A percentile compares a stretch with the other conserved stretches of the same genome.
Evolutionary conservation across 495 filamentous ascomycete genomes (phyloP).

Genomic region (Trichoderma reesei): DNA sequence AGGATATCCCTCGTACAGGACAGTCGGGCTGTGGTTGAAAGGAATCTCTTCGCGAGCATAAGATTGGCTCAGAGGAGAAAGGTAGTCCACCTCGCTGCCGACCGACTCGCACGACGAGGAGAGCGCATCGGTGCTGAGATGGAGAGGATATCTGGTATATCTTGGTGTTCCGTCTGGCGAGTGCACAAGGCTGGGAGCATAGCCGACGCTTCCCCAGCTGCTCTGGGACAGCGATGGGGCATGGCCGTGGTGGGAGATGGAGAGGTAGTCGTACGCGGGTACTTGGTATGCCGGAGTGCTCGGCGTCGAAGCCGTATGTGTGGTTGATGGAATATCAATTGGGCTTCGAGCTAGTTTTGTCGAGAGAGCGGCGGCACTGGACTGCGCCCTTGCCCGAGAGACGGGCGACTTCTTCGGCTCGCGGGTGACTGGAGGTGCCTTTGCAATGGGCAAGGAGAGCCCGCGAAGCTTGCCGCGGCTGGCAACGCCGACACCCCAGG

Average conservation of each 20-base stretch:
- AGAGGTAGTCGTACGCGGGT: conserved; percentile 10
- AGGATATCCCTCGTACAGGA: conserved; percentile 42
- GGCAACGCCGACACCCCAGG: conserved; percentile 95
- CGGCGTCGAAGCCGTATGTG: conserved; percentile 9
- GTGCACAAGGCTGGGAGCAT: conserved; percentile 9
- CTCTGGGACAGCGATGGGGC: conserved; percentile 9
- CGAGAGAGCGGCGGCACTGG: conserved; percentile 18
- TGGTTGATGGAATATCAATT: conserved; percentile 9
- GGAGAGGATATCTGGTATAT: conserved; percentile 15
- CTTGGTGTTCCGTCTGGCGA: conserved; percentile 6
- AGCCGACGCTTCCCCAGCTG: conserved; percentile 7
- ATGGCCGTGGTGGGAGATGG: conserved; percentile 15
- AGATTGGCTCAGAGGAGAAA: conserved; percentile 40
- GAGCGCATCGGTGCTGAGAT: conserved; percentile 32
- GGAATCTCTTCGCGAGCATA: conserved; percentile 41
- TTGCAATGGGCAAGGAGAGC: conserved; percentile 73
- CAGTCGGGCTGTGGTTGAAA: conserved; percentile 41
- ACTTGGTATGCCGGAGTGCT: conserved; percentile 10
- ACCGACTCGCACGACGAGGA: conserved; percentile 41
- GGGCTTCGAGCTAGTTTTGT: not conserved
- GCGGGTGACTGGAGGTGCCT: conserved; percentile 49
- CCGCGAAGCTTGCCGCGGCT: conserved; percentile 93
- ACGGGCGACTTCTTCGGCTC: conserved; percentile 33
- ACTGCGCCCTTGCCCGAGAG: conserved; percentile 28
- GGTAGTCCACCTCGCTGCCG: conserved; percentile 43